phyloP scores from a whole-genome alignment of 1,284 basidiomycete genomes.

The Waitea zeae region DNA sequence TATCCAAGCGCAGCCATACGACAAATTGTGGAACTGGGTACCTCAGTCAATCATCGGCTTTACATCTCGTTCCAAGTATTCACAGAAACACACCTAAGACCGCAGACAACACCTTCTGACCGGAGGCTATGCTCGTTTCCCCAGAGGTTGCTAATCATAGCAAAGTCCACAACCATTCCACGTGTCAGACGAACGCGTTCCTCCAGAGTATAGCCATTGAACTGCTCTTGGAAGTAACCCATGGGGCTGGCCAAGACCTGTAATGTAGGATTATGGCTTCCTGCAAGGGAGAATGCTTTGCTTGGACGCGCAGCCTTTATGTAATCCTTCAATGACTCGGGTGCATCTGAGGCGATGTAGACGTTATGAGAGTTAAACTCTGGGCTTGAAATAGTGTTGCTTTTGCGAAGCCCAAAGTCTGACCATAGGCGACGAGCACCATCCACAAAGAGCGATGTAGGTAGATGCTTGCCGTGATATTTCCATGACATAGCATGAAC shows the following conservation, averaged over 20 bases:
- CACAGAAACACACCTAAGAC: conserved; percentile 39
- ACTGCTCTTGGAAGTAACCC: conserved; percentile 38
- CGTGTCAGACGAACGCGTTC: conserved; percentile 29
- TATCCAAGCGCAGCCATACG: conserved; percentile 37
- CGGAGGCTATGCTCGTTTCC: conserved; percentile 21
- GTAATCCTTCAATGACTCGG: conserved; percentile 24
- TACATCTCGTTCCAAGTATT: no score
- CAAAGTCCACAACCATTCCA: conserved; percentile 52
- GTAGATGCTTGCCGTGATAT: conserved; percentile 27
- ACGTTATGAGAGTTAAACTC: conserved; percentile 16
- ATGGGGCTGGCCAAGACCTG: conserved; percentile 29
- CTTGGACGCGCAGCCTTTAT: conserved; percentile 17
- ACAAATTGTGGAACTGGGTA: conserved; percentile 44
- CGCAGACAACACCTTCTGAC: conserved; percentile 37
- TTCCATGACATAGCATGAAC: conserved; percentile 24
- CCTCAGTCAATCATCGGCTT: no score
- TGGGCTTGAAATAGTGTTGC: conserved; percentile 10
- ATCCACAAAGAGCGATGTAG: conserved; percentile 26
- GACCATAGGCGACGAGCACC: conserved; percentile 24
- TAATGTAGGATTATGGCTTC: conserved; percentile 22
- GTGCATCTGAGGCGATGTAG: conserved; percentile 46
- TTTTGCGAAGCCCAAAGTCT: conserved; percentile 21
- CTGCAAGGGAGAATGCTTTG: conserved; percentile 24
- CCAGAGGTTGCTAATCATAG: conserved; percentile 44
- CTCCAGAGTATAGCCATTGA: conserved; percentile 20